These are phyloP conservation scores for Bipolaris sorokiniana DNA, from an alignment of 2,329 filamentous ascomycete genomes.

Conservation along the genomic window DNA sequence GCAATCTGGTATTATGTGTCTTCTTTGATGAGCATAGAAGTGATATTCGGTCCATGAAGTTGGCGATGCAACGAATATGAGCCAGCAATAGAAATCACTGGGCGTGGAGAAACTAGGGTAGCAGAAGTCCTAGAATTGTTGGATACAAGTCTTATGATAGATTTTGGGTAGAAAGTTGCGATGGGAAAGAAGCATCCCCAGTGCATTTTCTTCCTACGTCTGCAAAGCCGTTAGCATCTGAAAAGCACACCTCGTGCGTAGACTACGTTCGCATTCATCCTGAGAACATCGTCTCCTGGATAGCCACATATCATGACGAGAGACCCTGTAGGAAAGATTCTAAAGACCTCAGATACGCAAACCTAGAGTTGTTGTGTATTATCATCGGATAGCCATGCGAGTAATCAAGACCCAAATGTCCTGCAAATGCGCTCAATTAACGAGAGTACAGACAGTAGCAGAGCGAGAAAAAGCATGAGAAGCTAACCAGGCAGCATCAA, in stretches of 20 bases:
- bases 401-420: background rate
- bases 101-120: no score
- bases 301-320: background rate
- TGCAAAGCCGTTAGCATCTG: background rate
- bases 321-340: background rate
- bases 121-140: no score
- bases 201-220: background rate
- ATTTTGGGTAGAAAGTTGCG: no score
- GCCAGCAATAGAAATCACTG: no score
- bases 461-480: background rate
- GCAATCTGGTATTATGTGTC: no score
- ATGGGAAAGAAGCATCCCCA: background rate
- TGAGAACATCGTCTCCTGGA: background rate
- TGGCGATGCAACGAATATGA: background rate
- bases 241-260: no score
- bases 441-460: background rate
- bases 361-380: background rate
- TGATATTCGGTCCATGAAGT: no score
- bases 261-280: background rate
- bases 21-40: no score
- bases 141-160: background rate
- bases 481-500: background rate
- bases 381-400: background rate
- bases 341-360: background rate
- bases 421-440: background rate